Base-by-base conservation (phyloP, 2,329 filamentous ascomycete genomes). In the Paracorniculantispora psalliotae region DNA sequence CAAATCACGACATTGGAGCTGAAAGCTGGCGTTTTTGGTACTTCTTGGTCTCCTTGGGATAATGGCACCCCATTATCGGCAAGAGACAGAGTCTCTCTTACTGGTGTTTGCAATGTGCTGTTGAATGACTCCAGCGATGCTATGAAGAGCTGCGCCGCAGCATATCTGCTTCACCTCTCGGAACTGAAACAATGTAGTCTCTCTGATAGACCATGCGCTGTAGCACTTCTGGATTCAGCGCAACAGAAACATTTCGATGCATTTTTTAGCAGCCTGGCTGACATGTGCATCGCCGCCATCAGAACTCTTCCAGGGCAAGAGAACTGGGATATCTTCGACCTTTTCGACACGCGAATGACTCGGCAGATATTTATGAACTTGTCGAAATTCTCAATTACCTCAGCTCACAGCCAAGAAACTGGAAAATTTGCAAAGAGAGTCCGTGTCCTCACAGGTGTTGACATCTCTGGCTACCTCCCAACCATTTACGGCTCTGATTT, bases 311-410 rank as follows among this genome's bases (percentile, higher is more conserved):
- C 52, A 1, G 23, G 17, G 1, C 23, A 61, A 5, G 21, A 61
- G 1, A 43, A 58, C 15, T 71, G 67, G 68, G 67, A 73, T 57
- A 26, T 68, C 21, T 72, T 66, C 50, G 72, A 74, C 37, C 61
- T 73, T 2, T 46, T 73, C 3, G 72, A 75, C 48, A 66, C 68
- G 26, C 65, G 69, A 7, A 61, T 74, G 5, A 66, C 72, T 46
- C 59, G 61, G 0, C 37, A 64, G 5, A n/a, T 70, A 26, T 46
- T 68, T 17, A 17, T 62, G 7, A 59, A 61, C 2, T 43, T 67
- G 44, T 8, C 21, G 0, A 21, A 4, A 17, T 28, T 52, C 19
- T 17, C 26, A 12, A 25, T 28, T 3, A 17, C 48, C 26, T 37
- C 48, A 33, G n/a, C 13, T 41, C 30, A 35, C 44, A 41, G 12